Conservation (phyloP, 805 yeast species). For the Cyberlindnera bimundalis region DNA sequence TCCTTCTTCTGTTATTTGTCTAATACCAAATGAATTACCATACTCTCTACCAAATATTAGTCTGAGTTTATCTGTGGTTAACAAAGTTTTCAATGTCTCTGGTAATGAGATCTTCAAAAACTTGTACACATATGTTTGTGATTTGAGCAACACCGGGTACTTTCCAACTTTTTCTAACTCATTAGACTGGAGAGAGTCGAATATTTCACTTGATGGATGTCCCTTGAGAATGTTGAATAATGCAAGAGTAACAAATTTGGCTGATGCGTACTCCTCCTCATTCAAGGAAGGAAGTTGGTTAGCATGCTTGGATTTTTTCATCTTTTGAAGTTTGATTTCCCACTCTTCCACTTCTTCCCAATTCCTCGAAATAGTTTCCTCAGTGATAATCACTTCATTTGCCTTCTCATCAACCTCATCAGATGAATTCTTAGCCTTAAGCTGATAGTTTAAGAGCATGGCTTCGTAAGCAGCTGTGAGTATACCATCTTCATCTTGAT, state of each 20-base stretch:
- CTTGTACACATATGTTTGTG: constrained; percentile 47
- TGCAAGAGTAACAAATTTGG: constrained; percentile 43
- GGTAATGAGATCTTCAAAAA: constrained; percentile 42
- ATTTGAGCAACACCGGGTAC: constrained; percentile 45
- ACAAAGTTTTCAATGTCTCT: constrained; percentile 29
- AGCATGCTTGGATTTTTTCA: constrained; percentile 36
- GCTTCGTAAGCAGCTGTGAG: constrained; percentile 35
- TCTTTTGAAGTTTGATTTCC: constrained; percentile 32
- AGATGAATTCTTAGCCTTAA: constrained; percentile 29
- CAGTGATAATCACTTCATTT: constrained; percentile 11
- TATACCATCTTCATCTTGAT: constrained; percentile 35
- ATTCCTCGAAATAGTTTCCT: constrained; percentile 24
- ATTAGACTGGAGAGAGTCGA: constrained; percentile 47
- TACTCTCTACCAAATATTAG: constrained; percentile 54
- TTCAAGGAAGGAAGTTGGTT: constrained; percentile 42
- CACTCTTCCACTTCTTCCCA: constrained; percentile 41
- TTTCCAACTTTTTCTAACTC: constrained; percentile 42
- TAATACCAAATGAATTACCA: constrained; percentile 68
- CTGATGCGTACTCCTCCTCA: constrained; percentile 50
- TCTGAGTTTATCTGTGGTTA: constrained; percentile 41
- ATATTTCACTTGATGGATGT: constrained; percentile 23
- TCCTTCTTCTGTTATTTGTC: constrained; percentile 42
- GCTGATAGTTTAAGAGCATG: constrained; percentile 21
- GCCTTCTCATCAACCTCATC: constrained; percentile 12
- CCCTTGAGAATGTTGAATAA: constrained; percentile 31